Conservation (phyloP, 306 rosid genomes). For the Ziziphus jujuba region DNA sequence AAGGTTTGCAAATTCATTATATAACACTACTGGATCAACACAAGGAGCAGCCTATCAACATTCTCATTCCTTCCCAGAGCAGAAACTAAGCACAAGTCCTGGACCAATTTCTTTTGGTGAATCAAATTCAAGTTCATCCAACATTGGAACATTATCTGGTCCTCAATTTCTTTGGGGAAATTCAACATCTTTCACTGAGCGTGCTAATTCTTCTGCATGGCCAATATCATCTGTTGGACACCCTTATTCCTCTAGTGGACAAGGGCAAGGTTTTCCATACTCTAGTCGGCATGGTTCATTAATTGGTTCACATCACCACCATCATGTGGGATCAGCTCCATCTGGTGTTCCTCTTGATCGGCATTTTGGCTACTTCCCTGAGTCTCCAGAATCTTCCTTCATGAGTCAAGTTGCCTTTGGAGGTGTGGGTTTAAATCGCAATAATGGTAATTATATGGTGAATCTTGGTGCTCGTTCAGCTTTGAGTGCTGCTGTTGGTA, state of each 20-base stretch:
- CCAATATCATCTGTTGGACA: conserved; percentile 59
- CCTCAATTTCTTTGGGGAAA: conserved; percentile 98
- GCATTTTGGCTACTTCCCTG: conserved; percentile 75
- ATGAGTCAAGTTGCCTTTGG: conserved; percentile 51
- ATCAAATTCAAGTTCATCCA: conserved; percentile 54
- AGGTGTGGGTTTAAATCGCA: conserved; percentile 51
- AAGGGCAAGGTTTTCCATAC: conserved; percentile 70
- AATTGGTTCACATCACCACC: conserved; percentile 57
- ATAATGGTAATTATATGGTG: conserved; percentile 66
- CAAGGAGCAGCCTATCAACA: conserved; percentile 63
- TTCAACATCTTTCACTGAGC: conserved; percentile 67
- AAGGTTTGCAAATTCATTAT: conserved; percentile 54
- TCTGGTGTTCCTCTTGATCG: conserved; percentile 74
- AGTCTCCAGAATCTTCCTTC: conserved; percentile 77
- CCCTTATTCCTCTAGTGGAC: conserved; percentile 64
- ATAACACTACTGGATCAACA: conserved; percentile 39
- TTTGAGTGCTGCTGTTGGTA: conserved; percentile 54
- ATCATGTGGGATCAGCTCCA: conserved; percentile 94
- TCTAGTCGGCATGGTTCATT: conserved; percentile 50
- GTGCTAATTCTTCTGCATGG: conserved; percentile 66
- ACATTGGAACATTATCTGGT: conserved; percentile 79
- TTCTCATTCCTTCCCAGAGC: conserved; percentile 67
- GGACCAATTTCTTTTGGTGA: conserved; percentile 66
- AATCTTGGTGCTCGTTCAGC: conserved; percentile 56
- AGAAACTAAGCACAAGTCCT: conserved; percentile 58